Conservation (phyloP, 1,284 basidiomycete genomes). For the Cryptococcus deneoformans region DNA sequence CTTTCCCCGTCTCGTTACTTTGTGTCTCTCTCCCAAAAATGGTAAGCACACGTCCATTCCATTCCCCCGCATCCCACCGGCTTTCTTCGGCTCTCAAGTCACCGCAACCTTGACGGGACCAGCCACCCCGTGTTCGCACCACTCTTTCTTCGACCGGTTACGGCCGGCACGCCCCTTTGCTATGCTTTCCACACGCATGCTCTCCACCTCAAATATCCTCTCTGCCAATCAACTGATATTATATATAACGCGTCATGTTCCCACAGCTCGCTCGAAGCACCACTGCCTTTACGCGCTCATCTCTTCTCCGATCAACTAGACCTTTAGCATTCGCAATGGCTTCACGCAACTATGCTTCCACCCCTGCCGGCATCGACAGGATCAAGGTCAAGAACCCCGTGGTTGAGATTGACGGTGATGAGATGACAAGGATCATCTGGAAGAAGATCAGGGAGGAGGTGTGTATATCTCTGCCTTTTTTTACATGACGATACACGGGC, state of each 20-base stretch:
- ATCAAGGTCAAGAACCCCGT: conserved; percentile 85
- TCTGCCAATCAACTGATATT: not conserved
- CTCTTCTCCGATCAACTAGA: not conserved
- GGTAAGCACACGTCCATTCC: not conserved
- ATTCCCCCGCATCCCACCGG: not conserved
- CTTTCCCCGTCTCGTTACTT: not conserved
- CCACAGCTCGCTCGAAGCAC: not conserved
- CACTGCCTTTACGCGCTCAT: not conserved
- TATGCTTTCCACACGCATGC: not conserved
- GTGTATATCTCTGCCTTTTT: conserved; percentile 17
- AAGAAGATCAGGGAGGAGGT: conserved; percentile 97
- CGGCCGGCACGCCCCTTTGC: not conserved
- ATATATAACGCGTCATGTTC: not conserved
- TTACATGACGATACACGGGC: not conserved
- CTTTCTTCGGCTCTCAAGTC: not conserved
- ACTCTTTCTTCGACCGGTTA: not conserved
- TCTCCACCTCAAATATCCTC: not conserved
- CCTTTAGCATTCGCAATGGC: conserved; percentile 11
- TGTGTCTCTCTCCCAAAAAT: not conserved
- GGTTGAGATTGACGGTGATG: conserved; percentile 95
- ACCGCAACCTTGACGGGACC: not conserved
- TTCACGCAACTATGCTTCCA: conserved; percentile 21
- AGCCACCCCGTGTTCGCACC: not conserved
- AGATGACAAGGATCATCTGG: conserved; percentile 98
- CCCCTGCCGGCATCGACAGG: conserved; percentile 35